Evolutionary conservation across 495 filamentous ascomycete species (phyloP), one percentile per base, ranked within the genome.

Genomic region (Mytilinidion resinicola): DNA sequence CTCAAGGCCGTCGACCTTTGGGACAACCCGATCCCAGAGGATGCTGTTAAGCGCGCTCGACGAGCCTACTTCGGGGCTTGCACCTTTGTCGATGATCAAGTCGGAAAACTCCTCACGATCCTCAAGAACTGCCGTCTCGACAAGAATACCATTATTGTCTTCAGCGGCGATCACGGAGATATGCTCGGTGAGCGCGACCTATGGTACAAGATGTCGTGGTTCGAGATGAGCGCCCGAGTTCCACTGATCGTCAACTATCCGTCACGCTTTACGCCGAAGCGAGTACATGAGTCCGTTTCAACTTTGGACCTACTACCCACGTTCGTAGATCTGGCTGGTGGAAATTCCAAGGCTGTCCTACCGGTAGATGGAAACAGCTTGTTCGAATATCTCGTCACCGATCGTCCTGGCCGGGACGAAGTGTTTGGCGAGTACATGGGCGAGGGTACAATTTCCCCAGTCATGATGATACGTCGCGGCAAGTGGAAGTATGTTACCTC

Each of bases 131-230:
- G 87, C 71, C 80, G 82, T 0, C 76, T 96, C 44, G 83, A 83
- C 51, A 82, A 91, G 15, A 80, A 93, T 69, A 95, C 90, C 5
- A 89, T 96, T 55, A 76, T 96, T 48, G 77, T 95, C 48, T 96
- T 96, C 72, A 88, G 83, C 50, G 88, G 90, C 49, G 90, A 96
- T 64, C 90, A 96, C 69, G 90, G 90, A 53, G 90, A 96, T 69
- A 95, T 95, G 90, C 82, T 96, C 9, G 90, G 90, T 37, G 90
- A 96, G 73, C 81, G 90, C 21, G 87, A 87, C 0, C 72, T 96
- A 38, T 96, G 90, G 90, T 96, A 95, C 77, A 95, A 95, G 77
- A 95, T 95, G 90, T 85, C 78, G 60, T 95, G 89, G 77, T 92
- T 87, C 65, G 90, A 95, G 76, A 82, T 82, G 33, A 91, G 87